Base-by-base conservation (phyloP, 2,329 filamentous ascomycete species). In the Hortaea werneckii region DNA sequence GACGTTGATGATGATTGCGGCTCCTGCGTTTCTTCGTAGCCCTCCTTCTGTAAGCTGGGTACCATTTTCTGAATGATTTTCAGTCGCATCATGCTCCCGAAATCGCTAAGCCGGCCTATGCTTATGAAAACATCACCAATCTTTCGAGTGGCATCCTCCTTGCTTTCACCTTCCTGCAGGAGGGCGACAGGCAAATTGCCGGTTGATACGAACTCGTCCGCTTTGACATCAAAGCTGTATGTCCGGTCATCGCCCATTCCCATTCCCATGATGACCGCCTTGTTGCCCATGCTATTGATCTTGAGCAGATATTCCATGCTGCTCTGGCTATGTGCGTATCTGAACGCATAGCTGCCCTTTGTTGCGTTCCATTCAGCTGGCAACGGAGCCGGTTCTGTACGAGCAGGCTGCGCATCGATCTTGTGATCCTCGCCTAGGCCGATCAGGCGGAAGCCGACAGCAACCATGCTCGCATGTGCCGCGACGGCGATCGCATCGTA, bases 401-500 rank as follows among this genome's bases (percentile, higher is more conserved):
- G 42, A 13, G 58, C 56, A 5, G 60, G 60, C 4, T 45, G 29
- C 7, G 54, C 54, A 41, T 63, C 61, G 53, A 85, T 78, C 41
- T 73, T 78, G 60, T 88, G 79, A 44, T 90, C 87, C 65, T 96
- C 87, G 41, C 83, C 77, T n/a, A 95, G 81, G 1, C 89, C 89
- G 12, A 87, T 67, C 3, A 96, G 74, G 44, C 82, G 77, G 64
- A 95, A 96, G 52, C 81, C 85, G 2, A 90, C 79, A 6, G 82
- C 81, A 26, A 78, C 64, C 80, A 96, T 85, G 58, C 82, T 87
- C 3, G 87, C 84, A 65, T 98, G 90, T 13, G 82, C 74, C 51
- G 94, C 82, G 26, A 96, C 76, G 11, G 87, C 87, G 50, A 95
- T 72, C 41, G 84, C 87, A 68, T 96, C 89, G 63, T 84, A 87